Conservation (phyloP, 179 eudicot genomes). For the Carnegiea gigantea region DNA sequence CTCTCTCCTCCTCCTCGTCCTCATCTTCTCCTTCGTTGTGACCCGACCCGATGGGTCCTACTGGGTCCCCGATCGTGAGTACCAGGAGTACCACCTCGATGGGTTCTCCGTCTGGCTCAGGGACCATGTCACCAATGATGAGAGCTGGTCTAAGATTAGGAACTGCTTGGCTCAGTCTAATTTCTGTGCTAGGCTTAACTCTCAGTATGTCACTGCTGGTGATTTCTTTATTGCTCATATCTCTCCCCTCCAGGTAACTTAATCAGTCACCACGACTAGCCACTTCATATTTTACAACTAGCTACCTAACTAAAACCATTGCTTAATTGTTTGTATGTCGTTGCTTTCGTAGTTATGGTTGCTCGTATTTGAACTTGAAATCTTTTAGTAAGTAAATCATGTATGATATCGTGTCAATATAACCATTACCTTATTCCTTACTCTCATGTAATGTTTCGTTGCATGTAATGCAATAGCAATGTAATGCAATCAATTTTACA, state of each 20-base stretch:
- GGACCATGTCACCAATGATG: constrained; percentile 50
- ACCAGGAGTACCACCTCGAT: constrained; percentile 56
- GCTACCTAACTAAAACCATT: no score
- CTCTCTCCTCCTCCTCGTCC: constrained; percentile 46
- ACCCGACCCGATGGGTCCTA: constrained; percentile 65
- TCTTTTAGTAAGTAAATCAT: no score
- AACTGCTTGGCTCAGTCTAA: constrained; percentile 59
- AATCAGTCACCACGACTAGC: not conserved
- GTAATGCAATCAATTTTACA: no score
- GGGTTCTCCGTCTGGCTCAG: constrained; percentile 83
- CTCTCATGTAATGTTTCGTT: no score
- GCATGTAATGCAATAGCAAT: no score
- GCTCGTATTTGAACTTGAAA: no score
- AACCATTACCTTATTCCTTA: no score
- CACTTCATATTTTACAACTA: no score
- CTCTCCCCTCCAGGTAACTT: constrained; percentile 73
- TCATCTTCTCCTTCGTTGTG: constrained; percentile 78
- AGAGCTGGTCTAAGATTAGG: constrained; percentile 66
- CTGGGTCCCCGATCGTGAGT: constrained; percentile 52
- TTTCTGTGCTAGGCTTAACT: constrained; percentile 56
- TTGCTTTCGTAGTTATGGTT: no score
- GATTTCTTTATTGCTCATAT: constrained; percentile 71
- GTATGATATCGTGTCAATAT: no score
- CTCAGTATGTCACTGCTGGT: constrained; percentile 40
- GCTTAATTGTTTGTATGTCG: no score